Conservation (phyloP, 306 rosid genomes). For the Psophocarpus tetragonolobus region DNA sequence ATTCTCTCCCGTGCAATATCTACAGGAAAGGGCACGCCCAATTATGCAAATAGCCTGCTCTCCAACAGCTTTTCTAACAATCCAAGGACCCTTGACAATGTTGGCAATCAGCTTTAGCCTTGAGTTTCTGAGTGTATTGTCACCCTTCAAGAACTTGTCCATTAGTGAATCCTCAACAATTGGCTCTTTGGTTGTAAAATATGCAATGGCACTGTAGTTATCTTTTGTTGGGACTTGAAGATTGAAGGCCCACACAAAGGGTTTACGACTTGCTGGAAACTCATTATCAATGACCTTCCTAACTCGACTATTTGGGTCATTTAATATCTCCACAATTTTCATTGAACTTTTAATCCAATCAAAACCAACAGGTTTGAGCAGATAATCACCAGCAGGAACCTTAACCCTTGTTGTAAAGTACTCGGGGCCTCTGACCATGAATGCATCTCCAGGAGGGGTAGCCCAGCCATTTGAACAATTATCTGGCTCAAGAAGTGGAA, state of each 20-base stretch:
- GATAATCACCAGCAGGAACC: constrained; percentile 68
- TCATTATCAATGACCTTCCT: constrained; percentile 61
- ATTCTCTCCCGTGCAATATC: constrained; percentile 54
- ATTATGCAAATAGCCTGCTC: constrained; percentile 89
- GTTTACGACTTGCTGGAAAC: constrained; percentile 60
- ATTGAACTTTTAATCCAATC: constrained; percentile 87
- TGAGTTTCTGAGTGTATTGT: constrained; percentile 61
- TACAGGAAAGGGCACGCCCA: constrained; percentile 78
- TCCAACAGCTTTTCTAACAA: constrained; percentile 84
- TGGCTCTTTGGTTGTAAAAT: constrained; percentile 60
- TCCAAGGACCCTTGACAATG: constrained; percentile 87
- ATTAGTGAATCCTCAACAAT: constrained; percentile 65
- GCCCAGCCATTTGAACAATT: constrained; percentile 81
- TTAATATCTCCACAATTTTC: constrained; percentile 69
- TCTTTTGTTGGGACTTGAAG: constrained; percentile 83
- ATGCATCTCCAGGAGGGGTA: constrained; percentile 71
- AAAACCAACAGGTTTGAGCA: constrained; percentile 85
- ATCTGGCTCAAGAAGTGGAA: constrained; percentile 66
- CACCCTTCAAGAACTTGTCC: constrained; percentile 70
- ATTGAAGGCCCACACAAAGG: constrained; percentile 90
- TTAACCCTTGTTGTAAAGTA: constrained; percentile 75
- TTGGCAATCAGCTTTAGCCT: constrained; percentile 91
- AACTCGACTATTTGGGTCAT: constrained; percentile 60
- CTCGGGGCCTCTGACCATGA: constrained; percentile 89
- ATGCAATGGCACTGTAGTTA: constrained; percentile 72